A percentile compares a stretch with the other conserved stretches of the same genome.
Evolutionary conservation across 2,329 filamentous ascomycete genomes (phyloP).

Genomic region (Fusarium tuaranense): DNA sequence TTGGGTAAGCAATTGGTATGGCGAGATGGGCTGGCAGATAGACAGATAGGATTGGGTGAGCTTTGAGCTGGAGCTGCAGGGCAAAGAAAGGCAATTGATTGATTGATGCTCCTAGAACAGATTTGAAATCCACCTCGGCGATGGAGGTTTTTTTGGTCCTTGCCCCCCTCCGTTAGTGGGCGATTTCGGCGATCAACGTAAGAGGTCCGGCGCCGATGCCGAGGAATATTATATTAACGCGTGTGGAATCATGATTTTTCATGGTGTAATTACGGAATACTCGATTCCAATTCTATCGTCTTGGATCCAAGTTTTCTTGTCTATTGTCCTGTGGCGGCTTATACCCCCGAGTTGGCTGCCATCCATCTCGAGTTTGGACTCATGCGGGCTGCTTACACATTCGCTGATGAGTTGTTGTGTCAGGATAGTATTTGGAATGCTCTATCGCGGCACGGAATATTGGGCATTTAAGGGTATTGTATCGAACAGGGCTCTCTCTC

Average conservation of each 20-base stretch:
- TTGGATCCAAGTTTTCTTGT: neutral
- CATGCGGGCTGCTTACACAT: slow-evolving; percentile 11
- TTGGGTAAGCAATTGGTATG: slow-evolving; percentile 40
- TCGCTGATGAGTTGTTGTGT: neutral
- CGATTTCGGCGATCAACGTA: neutral
- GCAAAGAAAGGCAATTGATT: neutral
- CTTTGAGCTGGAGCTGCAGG: slow-evolving; percentile 29
- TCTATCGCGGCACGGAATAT: neutral
- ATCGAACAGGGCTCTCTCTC: neutral
- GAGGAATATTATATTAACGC: neutral
- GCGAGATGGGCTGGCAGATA: neutral
- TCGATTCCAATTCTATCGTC: neutral
- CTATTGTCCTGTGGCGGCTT: neutral
- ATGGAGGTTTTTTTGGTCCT: slow-evolving; percentile 34
- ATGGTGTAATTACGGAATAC: neutral
- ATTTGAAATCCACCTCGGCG: slow-evolving; percentile 43
- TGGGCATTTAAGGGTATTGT: neutral
- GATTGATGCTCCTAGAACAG: slow-evolving; percentile 9
- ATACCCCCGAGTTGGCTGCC: neutral
- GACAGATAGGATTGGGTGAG: slow-evolving; percentile 4
- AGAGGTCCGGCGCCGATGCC: neutral
- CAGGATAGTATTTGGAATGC: neutral
- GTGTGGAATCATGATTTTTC: slow-evolving; percentile 27
- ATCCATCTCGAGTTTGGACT: neutral
- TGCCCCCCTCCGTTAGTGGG: slow-evolving; percentile 27